A percentile compares a stretch with the other conserved stretches of the same genome.
Conservation (phyloP, 1,284 basidiomycete genomes). For the Golubevia sp. region DNA sequence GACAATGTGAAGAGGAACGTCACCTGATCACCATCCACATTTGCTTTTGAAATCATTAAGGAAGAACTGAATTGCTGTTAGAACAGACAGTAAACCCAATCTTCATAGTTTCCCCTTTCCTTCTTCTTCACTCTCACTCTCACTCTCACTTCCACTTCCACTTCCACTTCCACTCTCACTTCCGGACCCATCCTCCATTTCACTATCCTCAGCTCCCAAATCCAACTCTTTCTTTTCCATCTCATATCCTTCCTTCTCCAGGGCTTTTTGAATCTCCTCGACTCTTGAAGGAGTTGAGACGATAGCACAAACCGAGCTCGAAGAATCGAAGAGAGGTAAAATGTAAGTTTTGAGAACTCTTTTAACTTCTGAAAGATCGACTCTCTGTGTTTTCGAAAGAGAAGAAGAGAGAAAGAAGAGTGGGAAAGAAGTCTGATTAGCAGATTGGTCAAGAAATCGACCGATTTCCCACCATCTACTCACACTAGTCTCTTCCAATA, state of each 20-base stretch:
- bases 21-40: no score
- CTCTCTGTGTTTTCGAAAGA: slow-evolving; percentile 63
- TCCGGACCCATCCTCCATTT: slow-evolving; percentile 7
- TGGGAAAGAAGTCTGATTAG: neutral
- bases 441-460: slow-evolving; percentile 37
- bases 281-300: slow-evolving; percentile 81
- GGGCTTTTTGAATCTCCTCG: slow-evolving; percentile 72
- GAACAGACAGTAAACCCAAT: no score
- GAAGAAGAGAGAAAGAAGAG: neutral
- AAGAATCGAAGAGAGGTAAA: slow-evolving; percentile 81
- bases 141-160: slow-evolving; percentile 15
- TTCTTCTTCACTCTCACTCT: slow-evolving; percentile 3
- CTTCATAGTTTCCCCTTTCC: no score
- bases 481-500: slow-evolving; percentile 21
- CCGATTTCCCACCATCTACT: neutral
- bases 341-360: slow-evolving; percentile 75
- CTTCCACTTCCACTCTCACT: slow-evolving; percentile 2
- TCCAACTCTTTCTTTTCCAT: slow-evolving; percentile 76
- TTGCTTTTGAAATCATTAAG: no score
- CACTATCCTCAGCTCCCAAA: slow-evolving; percentile 63
- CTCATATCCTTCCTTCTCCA: slow-evolving; percentile 74
- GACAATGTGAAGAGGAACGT: no score
- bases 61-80: no score
- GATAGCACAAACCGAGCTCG: slow-evolving; percentile 77
- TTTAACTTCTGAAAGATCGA: slow-evolving; percentile 79